Conservation (phyloP, 148 eudicot genomes). For the Simmondsia chinensis region DNA sequence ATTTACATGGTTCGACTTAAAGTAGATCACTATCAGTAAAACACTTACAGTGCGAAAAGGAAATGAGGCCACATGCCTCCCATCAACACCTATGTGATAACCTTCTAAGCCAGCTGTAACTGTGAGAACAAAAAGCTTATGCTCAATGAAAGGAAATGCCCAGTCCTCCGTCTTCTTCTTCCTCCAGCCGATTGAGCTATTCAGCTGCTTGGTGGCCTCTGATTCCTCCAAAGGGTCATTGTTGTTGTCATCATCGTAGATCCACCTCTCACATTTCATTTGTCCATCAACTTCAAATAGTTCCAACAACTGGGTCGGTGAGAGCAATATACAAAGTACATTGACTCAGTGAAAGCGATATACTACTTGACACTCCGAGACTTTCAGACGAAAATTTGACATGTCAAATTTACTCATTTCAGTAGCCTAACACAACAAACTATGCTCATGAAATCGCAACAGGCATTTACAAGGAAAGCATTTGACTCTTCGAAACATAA, state of each 20-base stretch:
- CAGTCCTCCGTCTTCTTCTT: conserved; percentile 48
- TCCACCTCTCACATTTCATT: conserved; percentile 78
- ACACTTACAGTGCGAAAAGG: conserved; percentile 72
- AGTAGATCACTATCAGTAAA: neutral
- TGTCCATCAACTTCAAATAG: conserved; percentile 60
- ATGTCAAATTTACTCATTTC: too few relatives aligned
- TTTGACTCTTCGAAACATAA: too few relatives aligned
- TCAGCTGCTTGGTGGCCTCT: conserved; percentile 51
- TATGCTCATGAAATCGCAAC: too few relatives aligned
- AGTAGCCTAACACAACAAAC: too few relatives aligned
- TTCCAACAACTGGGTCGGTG: conserved; percentile 3
- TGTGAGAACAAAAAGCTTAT: conserved; percentile 69
- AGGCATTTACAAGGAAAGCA: too few relatives aligned
- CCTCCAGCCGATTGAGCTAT: conserved; percentile 46
- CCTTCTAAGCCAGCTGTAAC: conserved; percentile 75
- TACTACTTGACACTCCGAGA: too few relatives aligned
- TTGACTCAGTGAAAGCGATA: too few relatives aligned
- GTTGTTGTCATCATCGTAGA: conserved; percentile 29
- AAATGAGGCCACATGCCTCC: conserved; percentile 69
- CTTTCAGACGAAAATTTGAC: too few relatives aligned
- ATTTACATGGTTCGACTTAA: too few relatives aligned
- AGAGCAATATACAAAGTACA: too few relatives aligned
- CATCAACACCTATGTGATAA: conserved; percentile 68
- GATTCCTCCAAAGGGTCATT: conserved; percentile 52
- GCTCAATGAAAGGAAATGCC: conserved; percentile 70